These are phyloP conservation scores for Selaginella moellendorffii DNA, from an alignment of 75 land plant species.

Conservation along the genomic window DNA sequence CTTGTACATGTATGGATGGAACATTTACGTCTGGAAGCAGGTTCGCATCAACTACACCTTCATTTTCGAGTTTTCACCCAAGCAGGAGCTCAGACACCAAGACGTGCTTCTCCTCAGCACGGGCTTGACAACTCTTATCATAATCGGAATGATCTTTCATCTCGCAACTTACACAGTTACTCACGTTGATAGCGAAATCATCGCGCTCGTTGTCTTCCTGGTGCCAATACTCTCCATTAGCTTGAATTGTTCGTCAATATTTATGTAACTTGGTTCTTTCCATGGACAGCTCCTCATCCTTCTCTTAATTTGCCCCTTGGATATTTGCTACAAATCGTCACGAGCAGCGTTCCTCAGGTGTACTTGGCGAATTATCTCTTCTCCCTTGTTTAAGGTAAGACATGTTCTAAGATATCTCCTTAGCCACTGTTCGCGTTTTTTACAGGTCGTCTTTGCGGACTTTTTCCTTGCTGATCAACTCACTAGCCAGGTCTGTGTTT, in stretches of 20 bases:
- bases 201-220: not conserved
- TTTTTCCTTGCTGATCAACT: slow-evolving; percentile 4
- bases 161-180: slow-evolving; percentile 12
- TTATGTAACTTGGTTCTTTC: not conserved
- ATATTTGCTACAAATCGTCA: slow-evolving; percentile 17
- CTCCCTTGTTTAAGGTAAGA: slow-evolving; percentile 25
- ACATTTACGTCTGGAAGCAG: slow-evolving; percentile 29
- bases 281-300: not conserved
- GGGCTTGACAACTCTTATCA: slow-evolving; percentile 20
- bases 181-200: not conserved
- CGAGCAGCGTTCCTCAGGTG: slow-evolving; percentile 12
- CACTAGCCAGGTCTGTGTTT: slow-evolving; percentile 1
- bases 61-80: slow-evolving; percentile 33
- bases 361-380: slow-evolving; percentile 16
- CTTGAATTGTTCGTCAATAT: not conserved
- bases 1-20: slow-evolving; percentile 37
- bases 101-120: slow-evolving; percentile 29
- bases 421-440: not conserved
- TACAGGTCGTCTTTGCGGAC: slow-evolving; percentile 3
- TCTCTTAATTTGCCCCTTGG: slow-evolving; percentile 14
- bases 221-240: not conserved
- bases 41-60: slow-evolving; percentile 30
- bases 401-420: not conserved
- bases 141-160: slow-evolving; percentile 23
- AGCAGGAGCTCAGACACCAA: slow-evolving; percentile 16